These are phyloP conservation scores for Trypanosoma congolense DNA, from an alignment of 208 protist genomes.

Conservation along the genomic window DNA sequence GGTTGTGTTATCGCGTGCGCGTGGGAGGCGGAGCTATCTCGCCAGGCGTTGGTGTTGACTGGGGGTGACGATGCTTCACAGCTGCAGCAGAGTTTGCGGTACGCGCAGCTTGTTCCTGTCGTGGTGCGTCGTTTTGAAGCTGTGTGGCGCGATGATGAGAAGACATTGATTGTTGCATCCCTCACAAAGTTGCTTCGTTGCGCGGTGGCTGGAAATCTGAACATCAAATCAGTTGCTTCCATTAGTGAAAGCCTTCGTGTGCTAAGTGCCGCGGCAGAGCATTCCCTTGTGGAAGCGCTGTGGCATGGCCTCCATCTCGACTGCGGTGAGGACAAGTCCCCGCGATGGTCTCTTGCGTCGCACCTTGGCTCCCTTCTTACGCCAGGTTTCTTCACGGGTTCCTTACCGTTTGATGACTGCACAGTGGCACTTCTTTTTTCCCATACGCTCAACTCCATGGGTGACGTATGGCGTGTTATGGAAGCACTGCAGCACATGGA, in stretches of 20 bases:
- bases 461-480: constrained; percentile 27
- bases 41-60: neutral
- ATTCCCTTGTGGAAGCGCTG: constrained; percentile 8
- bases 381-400: neutral
- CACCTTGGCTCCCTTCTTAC: constrained; percentile 6
- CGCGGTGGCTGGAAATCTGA: neutral
- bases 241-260: constrained; percentile 13
- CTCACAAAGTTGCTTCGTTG: constrained; percentile 3
- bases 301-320: constrained; percentile 15
- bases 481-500: constrained; percentile 16
- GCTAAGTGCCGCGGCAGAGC: constrained; percentile 4
- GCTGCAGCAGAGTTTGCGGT: neutral
- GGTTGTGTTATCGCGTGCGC: constrained; percentile 5
- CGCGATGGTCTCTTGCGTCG: constrained; percentile 10
- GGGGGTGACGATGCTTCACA: neutral
- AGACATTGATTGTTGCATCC: constrained; percentile 1
- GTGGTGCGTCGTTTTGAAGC: constrained; percentile 8
- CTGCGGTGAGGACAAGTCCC: constrained; percentile 9
- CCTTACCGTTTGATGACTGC: constrained; percentile 6
- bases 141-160: constrained; percentile 8
- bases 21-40: constrained; percentile 18
- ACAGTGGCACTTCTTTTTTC: constrained; percentile 14
- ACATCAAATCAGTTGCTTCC: constrained; percentile 3
- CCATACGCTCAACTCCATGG: constrained; percentile 3
- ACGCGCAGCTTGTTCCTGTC: constrained; percentile 9